These are phyloP conservation scores for Bipolaris bicolor DNA, from an alignment of 2,329 filamentous ascomycete species.

Conservation along the genomic window DNA sequence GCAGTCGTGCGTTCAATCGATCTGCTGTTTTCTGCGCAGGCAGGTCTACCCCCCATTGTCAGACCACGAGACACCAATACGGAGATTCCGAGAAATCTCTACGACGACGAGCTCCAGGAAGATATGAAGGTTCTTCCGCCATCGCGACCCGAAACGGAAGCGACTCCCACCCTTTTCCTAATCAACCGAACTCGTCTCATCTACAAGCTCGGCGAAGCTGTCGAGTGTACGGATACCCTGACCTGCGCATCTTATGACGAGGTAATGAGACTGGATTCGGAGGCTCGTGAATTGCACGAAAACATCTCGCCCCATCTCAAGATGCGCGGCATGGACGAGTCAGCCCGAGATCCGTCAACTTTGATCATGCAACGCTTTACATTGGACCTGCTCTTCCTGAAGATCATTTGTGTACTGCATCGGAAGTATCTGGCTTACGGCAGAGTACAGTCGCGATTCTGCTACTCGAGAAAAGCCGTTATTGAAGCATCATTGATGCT, in stretches of 20 bases:
- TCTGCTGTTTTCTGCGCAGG: constrained; percentile 77
- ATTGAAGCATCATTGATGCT: constrained; percentile 87
- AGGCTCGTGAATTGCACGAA: constrained; percentile 63
- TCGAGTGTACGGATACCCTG: constrained; percentile 69
- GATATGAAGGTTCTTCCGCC: constrained; percentile 71
- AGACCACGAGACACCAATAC: constrained; percentile 77
- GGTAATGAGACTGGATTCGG: constrained; percentile 64
- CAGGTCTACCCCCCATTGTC: constrained; percentile 68
- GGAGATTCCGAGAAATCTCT: constrained; percentile 75
- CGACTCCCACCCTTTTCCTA: constrained; percentile 79
- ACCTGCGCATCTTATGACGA: constrained; percentile 68
- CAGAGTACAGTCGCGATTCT: constrained; percentile 75
- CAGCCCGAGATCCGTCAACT: constrained; percentile 70
- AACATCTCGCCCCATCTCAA: constrained; percentile 81
- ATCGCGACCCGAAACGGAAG: constrained; percentile 70
- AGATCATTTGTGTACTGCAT: constrained; percentile 87
- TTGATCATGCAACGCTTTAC: constrained; percentile 82
- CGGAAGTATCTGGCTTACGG: constrained; percentile 83
- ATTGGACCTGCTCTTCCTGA: constrained; percentile 84
- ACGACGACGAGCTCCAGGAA: constrained; percentile 79
- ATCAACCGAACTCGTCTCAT: constrained; percentile 74
- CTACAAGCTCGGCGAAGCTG: constrained; percentile 72
- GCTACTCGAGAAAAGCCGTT: constrained; percentile 80
- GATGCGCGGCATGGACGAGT: constrained; percentile 75
- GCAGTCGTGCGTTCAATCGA: constrained; percentile 75